Evolutionary conservation across 352 stramenopile genomes (phyloP).

Genomic region (Globisporangium okanoganense): DNA sequence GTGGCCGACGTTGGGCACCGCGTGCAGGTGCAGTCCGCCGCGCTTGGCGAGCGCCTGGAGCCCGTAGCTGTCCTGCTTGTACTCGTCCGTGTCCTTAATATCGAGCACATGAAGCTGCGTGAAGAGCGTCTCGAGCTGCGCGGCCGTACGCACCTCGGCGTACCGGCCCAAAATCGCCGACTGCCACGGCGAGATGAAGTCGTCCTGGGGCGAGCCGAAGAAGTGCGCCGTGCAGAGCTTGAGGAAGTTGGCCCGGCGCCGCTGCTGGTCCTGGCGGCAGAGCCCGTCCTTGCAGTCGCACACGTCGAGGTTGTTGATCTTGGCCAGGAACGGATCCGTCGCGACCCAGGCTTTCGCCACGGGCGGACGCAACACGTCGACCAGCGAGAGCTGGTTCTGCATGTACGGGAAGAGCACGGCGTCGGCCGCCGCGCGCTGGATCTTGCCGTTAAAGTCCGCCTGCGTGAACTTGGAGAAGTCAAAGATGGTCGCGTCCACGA

Average conservation of each 20-base stretch:
- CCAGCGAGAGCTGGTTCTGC: conserved; percentile 15
- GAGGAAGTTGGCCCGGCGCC: conserved; percentile 23
- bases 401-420: conserved; percentile 7
- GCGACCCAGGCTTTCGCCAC: neutral
- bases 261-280: conserved; percentile 5
- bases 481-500: conserved; percentile 15
- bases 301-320: conserved; percentile 14
- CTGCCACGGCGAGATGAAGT: conserved; percentile 26
- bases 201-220: conserved; percentile 28
- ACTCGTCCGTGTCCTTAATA: conserved; percentile 27
- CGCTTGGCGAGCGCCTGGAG: conserved; percentile 29
- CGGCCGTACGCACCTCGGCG: conserved; percentile 5
- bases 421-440: conserved; percentile 22
- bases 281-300: neutral
- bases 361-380: conserved; percentile 19
- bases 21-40: conserved; percentile 27
- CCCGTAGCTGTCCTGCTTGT: conserved; percentile 33
- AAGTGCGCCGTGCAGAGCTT: conserved; percentile 20
- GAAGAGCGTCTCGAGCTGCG: conserved; percentile 29
- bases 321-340: conserved; percentile 13
- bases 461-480: conserved; percentile 19
- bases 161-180: conserved; percentile 23
- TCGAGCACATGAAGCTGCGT: conserved; percentile 27
- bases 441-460: conserved; percentile 17
- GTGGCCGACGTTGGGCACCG: conserved; percentile 21